phyloP scores from a whole-genome alignment of 2,329 filamentous ascomycete species.

The Aureobasidium melanogenum region DNA sequence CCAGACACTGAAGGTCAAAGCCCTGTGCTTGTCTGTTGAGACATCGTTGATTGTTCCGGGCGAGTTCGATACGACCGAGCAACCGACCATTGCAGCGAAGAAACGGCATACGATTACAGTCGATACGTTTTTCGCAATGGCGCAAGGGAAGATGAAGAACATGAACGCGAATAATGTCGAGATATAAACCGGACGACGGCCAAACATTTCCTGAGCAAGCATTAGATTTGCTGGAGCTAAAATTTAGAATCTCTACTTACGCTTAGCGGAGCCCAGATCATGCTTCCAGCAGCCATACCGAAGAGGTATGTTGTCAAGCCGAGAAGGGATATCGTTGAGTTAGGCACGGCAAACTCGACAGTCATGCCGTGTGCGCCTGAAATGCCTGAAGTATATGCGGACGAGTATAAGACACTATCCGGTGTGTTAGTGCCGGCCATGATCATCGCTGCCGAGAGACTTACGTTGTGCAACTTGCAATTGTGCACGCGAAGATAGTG shows the following conservation, averaged over 20 bases:
- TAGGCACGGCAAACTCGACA: not conserved
- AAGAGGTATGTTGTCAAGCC: constrained; percentile 7
- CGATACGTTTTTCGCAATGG: not conserved
- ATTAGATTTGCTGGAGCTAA: not conserved
- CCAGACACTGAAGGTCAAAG: constrained; percentile 69
- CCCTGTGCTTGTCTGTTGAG: constrained; percentile 63
- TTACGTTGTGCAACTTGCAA: not conserved
- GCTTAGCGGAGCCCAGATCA: constrained; percentile 9
- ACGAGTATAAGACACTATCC: not conserved
- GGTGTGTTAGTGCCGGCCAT: not conserved
- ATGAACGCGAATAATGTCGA: not conserved
- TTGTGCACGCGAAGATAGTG: not conserved
- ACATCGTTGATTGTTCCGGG: constrained; percentile 74
- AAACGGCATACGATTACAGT: not conserved
- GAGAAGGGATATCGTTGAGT: not conserved
- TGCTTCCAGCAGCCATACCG: constrained; percentile 8
- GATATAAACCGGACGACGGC: constrained; percentile 7
- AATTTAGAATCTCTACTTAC: not conserved
- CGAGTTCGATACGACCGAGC: constrained; percentile 42
- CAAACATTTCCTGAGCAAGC: not conserved
- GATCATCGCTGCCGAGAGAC: not conserved
- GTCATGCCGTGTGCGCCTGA: not conserved
- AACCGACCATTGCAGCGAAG: constrained; percentile 3
- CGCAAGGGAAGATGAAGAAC: constrained; percentile 6
- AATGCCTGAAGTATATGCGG: constrained; percentile 3